Percentiles rank a stretch among this genome's conserved stretches.
These are phyloP conservation scores for Schizophyllum commune DNA, from an alignment of 1,284 basidiomycete genomes.

Conservation along the genomic window DNA sequence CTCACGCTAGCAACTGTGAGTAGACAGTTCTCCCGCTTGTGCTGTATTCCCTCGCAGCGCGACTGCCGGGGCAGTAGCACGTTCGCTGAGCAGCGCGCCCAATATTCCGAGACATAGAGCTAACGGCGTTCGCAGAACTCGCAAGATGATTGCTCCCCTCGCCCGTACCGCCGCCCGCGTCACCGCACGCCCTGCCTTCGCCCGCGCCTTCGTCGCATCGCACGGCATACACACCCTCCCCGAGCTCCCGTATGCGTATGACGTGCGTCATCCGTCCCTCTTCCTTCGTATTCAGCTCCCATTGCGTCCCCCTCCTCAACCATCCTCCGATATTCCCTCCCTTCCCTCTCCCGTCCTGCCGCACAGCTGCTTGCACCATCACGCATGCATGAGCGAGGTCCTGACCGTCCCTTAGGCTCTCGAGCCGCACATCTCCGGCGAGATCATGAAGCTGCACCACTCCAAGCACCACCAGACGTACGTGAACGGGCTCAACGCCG, in stretches of 20 bases:
- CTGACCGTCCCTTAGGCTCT: conserved; percentile 40
- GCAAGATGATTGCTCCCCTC: not conserved
- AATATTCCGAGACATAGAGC: too few relatives aligned
- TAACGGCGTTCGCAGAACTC: not conserved
- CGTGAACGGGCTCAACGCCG: conserved; percentile 86
- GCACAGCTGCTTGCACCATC: too few relatives aligned
- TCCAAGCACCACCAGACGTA: conserved; percentile 94
- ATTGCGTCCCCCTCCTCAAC: not conserved
- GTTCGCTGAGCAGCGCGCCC: too few relatives aligned
- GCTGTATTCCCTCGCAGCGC: too few relatives aligned
- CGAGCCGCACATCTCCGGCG: conserved; percentile 67
- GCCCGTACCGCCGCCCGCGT: not conserved
- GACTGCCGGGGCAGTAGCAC: too few relatives aligned
- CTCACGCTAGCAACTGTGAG: too few relatives aligned
- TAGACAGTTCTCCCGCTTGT: too few relatives aligned
- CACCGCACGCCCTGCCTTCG: not conserved
- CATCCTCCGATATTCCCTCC: not conserved
- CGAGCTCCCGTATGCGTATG: conserved; percentile 84
- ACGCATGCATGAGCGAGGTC: too few relatives aligned
- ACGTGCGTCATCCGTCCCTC: conserved; percentile 41
- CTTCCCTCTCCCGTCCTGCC: too few relatives aligned
- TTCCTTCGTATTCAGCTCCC: not conserved
- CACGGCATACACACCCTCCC: conserved; percentile 67
- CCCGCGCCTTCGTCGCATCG: conserved; percentile 16
- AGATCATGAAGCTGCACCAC: conserved; percentile 94